Evolutionary conservation across 2,329 filamentous ascomycete genomes (phyloP), one percentile per base, ranked within the genome.

Genomic region (Colletotrichum siamense): DNA sequence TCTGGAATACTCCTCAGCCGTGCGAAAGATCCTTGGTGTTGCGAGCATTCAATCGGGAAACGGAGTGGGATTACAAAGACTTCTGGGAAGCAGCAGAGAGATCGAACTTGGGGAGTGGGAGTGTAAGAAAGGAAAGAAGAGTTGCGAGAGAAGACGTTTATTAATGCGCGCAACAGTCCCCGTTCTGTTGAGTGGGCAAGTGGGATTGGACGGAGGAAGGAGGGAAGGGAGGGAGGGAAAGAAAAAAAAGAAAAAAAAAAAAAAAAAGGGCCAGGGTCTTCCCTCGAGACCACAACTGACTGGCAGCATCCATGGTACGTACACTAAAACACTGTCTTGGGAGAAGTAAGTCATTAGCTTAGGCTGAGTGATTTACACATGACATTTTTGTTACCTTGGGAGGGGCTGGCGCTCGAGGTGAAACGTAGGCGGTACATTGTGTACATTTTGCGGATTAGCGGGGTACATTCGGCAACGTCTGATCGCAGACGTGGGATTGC

Each of bases 1-100:
- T 87, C 90, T 89, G 89, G 86, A 82, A 90, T 91, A 91, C 90
- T 90, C 90, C 90, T 91, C 90, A 91, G 90, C 89, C 90, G 88
- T 91, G 86, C 87, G 87, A 86, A 78, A 83, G 76, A 78, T 81
- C 79, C 73, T 70, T 44, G 49, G 13, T 32, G 39, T 55, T 52
- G 69, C 63, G 30, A 67, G 73, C 76, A 77, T 77, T 72, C 76
- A 68, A 76, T 10, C n/a, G 22, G 18, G 22, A 30, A 34, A 39
- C 6, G 28, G 12, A 49, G 16, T 8, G 15, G 59, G 39, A 59
- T 57, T 44, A 22, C 8, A 44, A 44, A 44, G 34, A 68, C 59
- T 49, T n/a, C 39, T 52, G 24, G 28, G 15, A 26, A 36, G 36
- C 30, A 26, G 26, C 36, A 57, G 32, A 63, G 39, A 66, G 13